Evolutionary conservation across 805 yeast genomes (phyloP).

Genomic region (Saturnispora halmiae): DNA sequence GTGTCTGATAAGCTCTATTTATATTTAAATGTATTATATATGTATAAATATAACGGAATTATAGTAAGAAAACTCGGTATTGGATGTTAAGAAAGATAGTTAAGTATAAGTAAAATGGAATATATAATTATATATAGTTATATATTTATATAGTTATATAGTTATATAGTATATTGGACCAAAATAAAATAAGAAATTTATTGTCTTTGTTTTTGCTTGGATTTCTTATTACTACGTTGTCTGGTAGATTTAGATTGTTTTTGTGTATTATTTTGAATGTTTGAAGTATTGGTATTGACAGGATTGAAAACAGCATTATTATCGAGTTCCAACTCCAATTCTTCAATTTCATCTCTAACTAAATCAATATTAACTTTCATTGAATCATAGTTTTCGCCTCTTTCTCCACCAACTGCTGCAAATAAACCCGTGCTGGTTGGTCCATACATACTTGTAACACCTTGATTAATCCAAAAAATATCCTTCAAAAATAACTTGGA

Average conservation of each 20-base stretch:
- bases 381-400: slow-evolving; percentile 13
- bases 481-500: slow-evolving; percentile 20
- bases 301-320: slow-evolving; percentile 5
- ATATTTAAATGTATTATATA: too few relatives aligned
- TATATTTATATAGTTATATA: too few relatives aligned
- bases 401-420: slow-evolving; percentile 5
- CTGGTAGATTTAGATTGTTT: neutral
- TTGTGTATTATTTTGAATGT: too few relatives aligned
- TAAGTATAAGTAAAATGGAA: too few relatives aligned
- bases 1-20: too few relatives aligned
- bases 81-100: too few relatives aligned
- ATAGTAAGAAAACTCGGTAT: too few relatives aligned
- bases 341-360: slow-evolving; percentile 20
- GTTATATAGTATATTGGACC: too few relatives aligned
- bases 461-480: slow-evolving; percentile 19
- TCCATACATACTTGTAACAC: slow-evolving; percentile 23
- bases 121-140: too few relatives aligned
- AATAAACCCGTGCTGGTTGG: slow-evolving; percentile 11
- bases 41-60: too few relatives aligned
- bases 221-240: neutral
- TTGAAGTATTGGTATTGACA: too few relatives aligned
- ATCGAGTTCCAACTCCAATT: slow-evolving; percentile 7
- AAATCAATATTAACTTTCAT: slow-evolving; percentile 13
- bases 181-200: too few relatives aligned
- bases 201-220: neutral